Base-by-base conservation (phyloP, 1,139 yeast genomes). In the Suhomyces choctaworum region DNA sequence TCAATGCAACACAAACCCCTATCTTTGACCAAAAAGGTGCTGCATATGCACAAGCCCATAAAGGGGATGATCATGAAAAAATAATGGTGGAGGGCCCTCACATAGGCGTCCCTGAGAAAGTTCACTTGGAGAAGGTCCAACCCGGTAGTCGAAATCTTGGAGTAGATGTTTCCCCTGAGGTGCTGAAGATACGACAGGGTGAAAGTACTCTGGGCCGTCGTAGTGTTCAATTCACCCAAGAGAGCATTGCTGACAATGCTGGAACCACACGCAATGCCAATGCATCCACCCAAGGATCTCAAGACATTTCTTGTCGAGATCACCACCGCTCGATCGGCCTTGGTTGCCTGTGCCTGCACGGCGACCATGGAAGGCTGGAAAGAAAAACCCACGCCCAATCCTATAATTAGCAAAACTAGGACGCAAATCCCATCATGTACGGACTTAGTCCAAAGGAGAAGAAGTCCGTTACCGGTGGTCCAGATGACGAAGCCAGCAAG, bases 291-390 rank as follows among this genome's bases (percentile, higher is more conserved):
- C 33, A 77, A 64, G 1, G 76, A 69, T 40, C 82, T 54, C 31
- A 74, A 45, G 8, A 76, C 72, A 44, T 76, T 76, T 50, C 82
- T 61, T 1, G 78, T 64, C 3, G 80, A 66, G 7, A 76, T 76
- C 7, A 76, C 76, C 9, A 76, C 78, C 0, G 82, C 80, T 29
- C 82, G 54, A 42, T 77, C 81, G 1, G 72, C 60, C 32, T 66
- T 66, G 27, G 52, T 59, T 7, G 78, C 66, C 36, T 75, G 76
- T 1, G 82, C 79, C 50, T 74, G 78, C 2, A 69, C 70, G 1
- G 81, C 81, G 7, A 76, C 70, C 63, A 77, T 62, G 0, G 79
- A 69, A 6, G 80, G 79, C 49, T 76, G 82, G 55, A 76, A 74
- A 4, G 75, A 70, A 39, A 62, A 62, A 2, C 80, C 81, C 11